Base-by-base conservation (phyloP, 2,329 filamentous ascomycete species). In the Verticillium klebahnii region DNA sequence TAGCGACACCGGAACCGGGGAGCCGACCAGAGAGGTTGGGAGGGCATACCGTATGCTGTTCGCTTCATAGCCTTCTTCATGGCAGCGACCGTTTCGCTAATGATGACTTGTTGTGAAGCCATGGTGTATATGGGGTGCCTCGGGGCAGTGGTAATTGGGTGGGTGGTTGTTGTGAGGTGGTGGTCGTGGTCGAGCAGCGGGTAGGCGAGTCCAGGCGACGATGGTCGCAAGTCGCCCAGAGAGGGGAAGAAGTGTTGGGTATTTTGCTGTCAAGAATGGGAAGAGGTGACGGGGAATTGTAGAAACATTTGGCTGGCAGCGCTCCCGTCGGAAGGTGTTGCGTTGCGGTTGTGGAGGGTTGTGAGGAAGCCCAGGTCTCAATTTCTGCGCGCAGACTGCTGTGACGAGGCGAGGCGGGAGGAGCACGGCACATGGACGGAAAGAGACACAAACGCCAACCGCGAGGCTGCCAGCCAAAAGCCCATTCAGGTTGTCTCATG, bases 31-130 rank as follows among this genome's bases (percentile, higher is more conserved):
- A 45, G 57, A 56, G 25, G 19, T 23, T 23, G 52, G 50, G 31
- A 37, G 50, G 17, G 17, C 54, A 36, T 23, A 88, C 86, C 86
- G 62, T 87, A 87, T 66, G 83, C 79, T 73, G 84, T 86, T 65
- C 86, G 78, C 71, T 88, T 89, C 63, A 89, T 77, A 6, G 87
- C 86, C 74, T 87, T 86, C 69, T 88, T 89, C 82, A 90, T 88
- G 59, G 82, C 85, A 67, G 82, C 80, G 71, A 90, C 86, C 23
- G 88, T 89, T 70, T 90, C 86, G 64, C 85, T 81, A 70, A 89
- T 85, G 62, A 88, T 76, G 52, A 86, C 77, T 69, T 89, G 86
- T 69, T 89, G 85, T 61, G 75, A 74, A 62, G 78, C 75, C 77
- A 80, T 80, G 68, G 64, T 55, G 32, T 15, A 3, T 23, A 39